These are phyloP conservation scores for Trametes cingulata DNA, from an alignment of 768 basidiomycete genomes.

Conservation along the genomic window DNA sequence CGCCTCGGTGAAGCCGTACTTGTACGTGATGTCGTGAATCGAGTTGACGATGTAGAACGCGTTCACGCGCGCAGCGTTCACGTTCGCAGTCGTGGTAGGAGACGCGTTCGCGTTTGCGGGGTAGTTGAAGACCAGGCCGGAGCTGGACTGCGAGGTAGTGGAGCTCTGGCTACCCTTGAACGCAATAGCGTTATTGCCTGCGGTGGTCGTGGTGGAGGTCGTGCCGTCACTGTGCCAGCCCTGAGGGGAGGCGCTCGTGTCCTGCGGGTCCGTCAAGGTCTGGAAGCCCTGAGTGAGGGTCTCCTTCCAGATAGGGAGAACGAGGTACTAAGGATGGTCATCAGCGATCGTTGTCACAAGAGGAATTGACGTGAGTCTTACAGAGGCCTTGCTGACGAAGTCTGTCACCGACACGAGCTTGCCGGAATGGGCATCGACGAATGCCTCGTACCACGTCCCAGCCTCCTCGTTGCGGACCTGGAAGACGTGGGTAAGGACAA, in stretches of 20 bases:
- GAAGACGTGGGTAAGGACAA: slow-evolving; percentile 42
- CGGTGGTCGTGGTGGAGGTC: slow-evolving; percentile 36
- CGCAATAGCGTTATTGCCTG: slow-evolving; percentile 42
- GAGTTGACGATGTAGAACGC: slow-evolving; percentile 64
- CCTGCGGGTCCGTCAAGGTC: slow-evolving; percentile 53
- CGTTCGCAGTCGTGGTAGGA: slow-evolving; percentile 46
- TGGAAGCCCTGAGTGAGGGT: slow-evolving; percentile 50
- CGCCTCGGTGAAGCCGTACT: slow-evolving; percentile 61
- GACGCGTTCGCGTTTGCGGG: slow-evolving; percentile 35
- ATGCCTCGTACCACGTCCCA: slow-evolving; percentile 56
- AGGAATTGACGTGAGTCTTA: slow-evolving; percentile 25
- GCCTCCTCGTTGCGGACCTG: slow-evolving; percentile 44
- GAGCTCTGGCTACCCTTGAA: slow-evolving; percentile 31
- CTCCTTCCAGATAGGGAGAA: slow-evolving; percentile 54
- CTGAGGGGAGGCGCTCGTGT: slow-evolving; percentile 51
- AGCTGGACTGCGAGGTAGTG: slow-evolving; percentile 40
- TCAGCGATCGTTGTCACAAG: neutral
- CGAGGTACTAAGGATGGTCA: slow-evolving; percentile 38
- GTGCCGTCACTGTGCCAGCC: slow-evolving; percentile 52
- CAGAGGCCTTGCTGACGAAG: slow-evolving; percentile 48
- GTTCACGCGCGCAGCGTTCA: slow-evolving; percentile 55
- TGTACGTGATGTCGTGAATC: slow-evolving; percentile 52
- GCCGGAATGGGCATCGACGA: slow-evolving; percentile 57
- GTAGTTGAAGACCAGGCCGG: slow-evolving; percentile 44
- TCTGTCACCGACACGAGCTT: slow-evolving; percentile 52